phyloP scores from a whole-genome alignment of 177 flowering plant genomes.

The Vitis hybrid region DNA sequence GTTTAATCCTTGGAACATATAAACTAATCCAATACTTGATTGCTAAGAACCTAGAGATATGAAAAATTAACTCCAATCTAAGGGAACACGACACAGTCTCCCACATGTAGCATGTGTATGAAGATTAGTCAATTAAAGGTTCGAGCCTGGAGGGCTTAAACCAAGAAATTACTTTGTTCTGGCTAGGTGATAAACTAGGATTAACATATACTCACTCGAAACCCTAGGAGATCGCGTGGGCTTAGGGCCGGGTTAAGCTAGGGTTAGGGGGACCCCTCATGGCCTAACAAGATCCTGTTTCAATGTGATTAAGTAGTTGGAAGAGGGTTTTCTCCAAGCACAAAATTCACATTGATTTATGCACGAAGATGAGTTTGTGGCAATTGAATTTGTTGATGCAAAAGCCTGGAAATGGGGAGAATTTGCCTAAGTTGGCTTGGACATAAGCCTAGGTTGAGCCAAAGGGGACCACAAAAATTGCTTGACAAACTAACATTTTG shows the following conservation, averaged over 20 bases:
- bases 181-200: conserved; percentile 5
- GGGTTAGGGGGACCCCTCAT: conserved; percentile 24
- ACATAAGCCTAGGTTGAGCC: conserved; percentile 39
- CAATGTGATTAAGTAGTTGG: conserved; percentile 14
- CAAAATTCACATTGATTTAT: conserved; percentile 16
- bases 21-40: conserved; percentile 29
- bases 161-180: conserved; percentile 49
- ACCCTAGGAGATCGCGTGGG: conserved; percentile 35
- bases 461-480: conserved; percentile 29
- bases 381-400: neutral
- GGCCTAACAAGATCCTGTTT: conserved; percentile 49
- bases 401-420: conserved; percentile 17
- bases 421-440: conserved; percentile 18
- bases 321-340: conserved; percentile 5
- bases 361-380: conserved; percentile 2
- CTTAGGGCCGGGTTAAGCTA: conserved; percentile 12
- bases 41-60: conserved; percentile 27
- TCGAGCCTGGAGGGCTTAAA: conserved; percentile 31
- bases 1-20: conserved; percentile 18
- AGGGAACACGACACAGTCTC: conserved; percentile 52
- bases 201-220: conserved; percentile 14
- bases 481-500: conserved; percentile 24
- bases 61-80: conserved; percentile 20
- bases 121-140: conserved; percentile 35
- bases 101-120: conserved; percentile 62